Base-by-base conservation (phyloP, 495 filamentous ascomycete species). In the Talaromyces adpressus region DNA sequence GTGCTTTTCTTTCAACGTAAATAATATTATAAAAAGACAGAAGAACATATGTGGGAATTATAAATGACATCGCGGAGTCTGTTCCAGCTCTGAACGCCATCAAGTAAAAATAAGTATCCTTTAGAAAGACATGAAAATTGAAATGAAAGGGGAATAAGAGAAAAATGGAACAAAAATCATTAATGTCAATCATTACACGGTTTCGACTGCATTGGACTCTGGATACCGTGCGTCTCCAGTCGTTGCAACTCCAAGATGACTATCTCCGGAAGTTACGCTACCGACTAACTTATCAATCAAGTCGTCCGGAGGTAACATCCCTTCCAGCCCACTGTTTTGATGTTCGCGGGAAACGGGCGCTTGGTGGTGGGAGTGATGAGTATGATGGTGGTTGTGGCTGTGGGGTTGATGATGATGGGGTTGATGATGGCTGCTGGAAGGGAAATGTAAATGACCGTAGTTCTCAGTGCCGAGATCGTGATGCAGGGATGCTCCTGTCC, bases 271-370 rank as follows among this genome's bases (percentile, higher is more conserved):
- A 51, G 75, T 69, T 59, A 79, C 73, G 18, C 71, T 72, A 27
- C 76, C 72, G 36, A 79, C 75, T 22, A 78, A 58, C 66, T 77
- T 80, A 52, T 75, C 73, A 66, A 78, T 73, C 58, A 80, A 68
- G 61, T 79, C 75, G 18, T 79, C 77, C 1, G 72, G 65, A n/a
- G 73, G 68, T 63, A 77, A 56, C 8, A 78, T 62, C 3, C 70
- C 71, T 53, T 80, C 76, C 27, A 79, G 74, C 23, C 58, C 45
- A n/a, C 72, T 69, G 62, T 72, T 70, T 32, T 64, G 56, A 39
- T 75, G 75, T 65, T 78, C 77, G 11, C 76, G 75, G 18, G 77
- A 70, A 6, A 70, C 69, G 23, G 74, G 49, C 8, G 62, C 70
- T 39, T 71, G 70, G 36, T 78, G 32, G n/a, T 60, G 58, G 20